Percentiles rank a stretch among this genome's conserved stretches.
These are phyloP conservation scores for Baorangia bicolor DNA, from an alignment of 768 basidiomycete genomes.

Conservation along the genomic window DNA sequence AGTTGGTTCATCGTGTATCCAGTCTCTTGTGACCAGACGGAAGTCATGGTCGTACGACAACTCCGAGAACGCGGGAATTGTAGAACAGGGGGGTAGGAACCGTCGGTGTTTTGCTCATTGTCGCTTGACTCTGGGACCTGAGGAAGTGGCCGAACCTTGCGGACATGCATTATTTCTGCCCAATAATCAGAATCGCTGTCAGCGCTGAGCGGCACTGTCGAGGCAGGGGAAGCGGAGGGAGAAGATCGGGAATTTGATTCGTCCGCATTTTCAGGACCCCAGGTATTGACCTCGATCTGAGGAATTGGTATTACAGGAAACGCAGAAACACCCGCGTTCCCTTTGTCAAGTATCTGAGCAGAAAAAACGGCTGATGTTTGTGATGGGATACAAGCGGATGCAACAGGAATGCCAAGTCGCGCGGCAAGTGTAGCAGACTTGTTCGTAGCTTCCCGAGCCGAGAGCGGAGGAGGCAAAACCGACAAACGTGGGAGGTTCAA, in stretches of 20 bases:
- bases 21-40: slow-evolving; percentile 39
- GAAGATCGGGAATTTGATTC: background rate
- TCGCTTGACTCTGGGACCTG: background rate
- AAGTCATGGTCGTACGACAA: slow-evolving; percentile 12
- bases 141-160: slow-evolving; percentile 11
- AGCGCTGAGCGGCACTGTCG: background rate
- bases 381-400: background rate
- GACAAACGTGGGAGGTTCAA: background rate
- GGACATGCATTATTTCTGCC: background rate
- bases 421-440: slow-evolving; percentile 10
- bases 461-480: background rate
- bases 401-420: slow-evolving; percentile 9
- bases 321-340: slow-evolving; percentile 5
- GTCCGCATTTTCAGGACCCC: background rate
- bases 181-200: slow-evolving; percentile 6
- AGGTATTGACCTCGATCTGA: background rate
- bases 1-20: slow-evolving; percentile 39
- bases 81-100: background rate
- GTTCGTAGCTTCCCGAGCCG: background rate
- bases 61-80: background rate
- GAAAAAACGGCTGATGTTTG: background rate
- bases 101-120: background rate
- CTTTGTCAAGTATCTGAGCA: slow-evolving; percentile 9
- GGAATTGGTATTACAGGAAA: slow-evolving; percentile 1
- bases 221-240: background rate